phyloP scores from a whole-genome alignment of 2,329 filamentous ascomycete species.

The Trichoderma hamatum region DNA sequence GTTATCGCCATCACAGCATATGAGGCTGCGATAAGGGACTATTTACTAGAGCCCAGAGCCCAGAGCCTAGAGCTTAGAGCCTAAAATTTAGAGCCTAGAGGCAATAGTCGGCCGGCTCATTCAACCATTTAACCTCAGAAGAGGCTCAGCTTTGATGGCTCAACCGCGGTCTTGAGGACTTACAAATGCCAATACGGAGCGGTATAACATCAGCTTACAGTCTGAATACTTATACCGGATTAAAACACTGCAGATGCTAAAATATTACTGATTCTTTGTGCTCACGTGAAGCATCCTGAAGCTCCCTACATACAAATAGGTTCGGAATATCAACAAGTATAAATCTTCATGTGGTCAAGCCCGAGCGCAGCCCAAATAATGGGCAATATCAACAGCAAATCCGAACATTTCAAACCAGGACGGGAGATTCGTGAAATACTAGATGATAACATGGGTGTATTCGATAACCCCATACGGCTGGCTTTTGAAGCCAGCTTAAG shows the following conservation, averaged over 20 bases:
- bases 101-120: neutral
- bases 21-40: conserved; percentile 4
- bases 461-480: neutral
- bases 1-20: conserved; percentile 2
- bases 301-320: neutral
- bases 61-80: too few species aligned
- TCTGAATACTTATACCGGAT: neutral
- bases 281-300: conserved; percentile 14
- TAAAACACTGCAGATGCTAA: neutral
- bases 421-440: neutral
- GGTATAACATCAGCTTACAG: neutral
- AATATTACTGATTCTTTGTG: neutral
- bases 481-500: neutral
- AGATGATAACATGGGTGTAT: neutral
- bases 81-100: too few species aligned
- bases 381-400: neutral
- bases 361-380: neutral
- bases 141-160: neutral
- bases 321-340: too few species aligned
- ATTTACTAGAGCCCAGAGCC: too few species aligned
- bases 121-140: neutral
- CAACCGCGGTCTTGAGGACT: too few species aligned
- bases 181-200: neutral
- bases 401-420: neutral
- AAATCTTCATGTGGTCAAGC: too few species aligned